phyloP scores from a whole-genome alignment of 345 rosid species.

The Acer yangbiense region DNA sequence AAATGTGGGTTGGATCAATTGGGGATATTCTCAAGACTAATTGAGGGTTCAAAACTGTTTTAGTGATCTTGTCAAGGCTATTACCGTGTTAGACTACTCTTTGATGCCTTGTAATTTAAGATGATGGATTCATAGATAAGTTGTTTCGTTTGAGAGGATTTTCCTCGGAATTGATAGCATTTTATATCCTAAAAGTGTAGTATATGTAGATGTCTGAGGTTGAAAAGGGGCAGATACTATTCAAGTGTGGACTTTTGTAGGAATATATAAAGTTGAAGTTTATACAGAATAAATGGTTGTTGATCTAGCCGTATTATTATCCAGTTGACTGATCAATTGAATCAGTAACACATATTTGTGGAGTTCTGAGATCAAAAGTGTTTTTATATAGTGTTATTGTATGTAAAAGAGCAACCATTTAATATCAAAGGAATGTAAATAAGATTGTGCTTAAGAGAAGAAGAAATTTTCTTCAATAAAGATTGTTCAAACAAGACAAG shows the following conservation, averaged over 20 bases:
- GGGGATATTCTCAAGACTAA: background rate
- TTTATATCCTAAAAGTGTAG: background rate
- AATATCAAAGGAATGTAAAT: too few relatives aligned
- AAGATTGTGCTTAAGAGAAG: background rate
- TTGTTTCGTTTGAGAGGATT: background rate
- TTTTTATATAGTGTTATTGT: too few relatives aligned
- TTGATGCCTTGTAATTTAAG: background rate
- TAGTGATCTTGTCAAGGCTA: too few relatives aligned
- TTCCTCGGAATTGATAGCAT: background rate
- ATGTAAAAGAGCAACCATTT: too few relatives aligned
- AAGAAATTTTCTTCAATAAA: conserved; percentile 1
- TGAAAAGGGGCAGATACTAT: background rate
- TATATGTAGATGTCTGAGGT: background rate
- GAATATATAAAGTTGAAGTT: background rate
- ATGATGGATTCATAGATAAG: background rate
- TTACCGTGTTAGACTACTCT: too few relatives aligned
- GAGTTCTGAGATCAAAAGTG: too few relatives aligned
- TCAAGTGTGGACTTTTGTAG: background rate
- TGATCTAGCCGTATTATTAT: too few relatives aligned
- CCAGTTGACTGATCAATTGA: too few relatives aligned
- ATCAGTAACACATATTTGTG: too few relatives aligned
- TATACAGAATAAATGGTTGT: background rate
- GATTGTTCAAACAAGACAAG: conserved; percentile 10
- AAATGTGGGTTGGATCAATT: background rate
- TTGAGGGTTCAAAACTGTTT: too few relatives aligned